phyloP scores from a whole-genome alignment of 1,284 basidiomycete species.

The Athelia sp. region DNA sequence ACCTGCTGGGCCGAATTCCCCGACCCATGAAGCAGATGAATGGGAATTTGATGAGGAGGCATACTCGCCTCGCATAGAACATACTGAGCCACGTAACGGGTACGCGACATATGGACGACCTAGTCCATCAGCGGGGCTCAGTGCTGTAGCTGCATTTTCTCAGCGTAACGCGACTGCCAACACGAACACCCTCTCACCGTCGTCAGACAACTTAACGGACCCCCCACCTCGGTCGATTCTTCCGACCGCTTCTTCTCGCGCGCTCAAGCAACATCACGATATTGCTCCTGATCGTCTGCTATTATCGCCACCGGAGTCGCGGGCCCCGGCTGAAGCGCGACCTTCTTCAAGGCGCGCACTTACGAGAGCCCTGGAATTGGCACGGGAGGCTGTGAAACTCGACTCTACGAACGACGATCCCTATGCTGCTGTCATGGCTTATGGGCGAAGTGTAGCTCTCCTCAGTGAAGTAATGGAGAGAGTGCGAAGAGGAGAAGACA shows the following conservation, averaged over 20 bases:
- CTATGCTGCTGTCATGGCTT: slow-evolving; percentile 74
- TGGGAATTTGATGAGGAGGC: slow-evolving; percentile 7
- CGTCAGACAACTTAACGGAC: slow-evolving; percentile 53
- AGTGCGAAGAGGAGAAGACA: slow-evolving; percentile 77
- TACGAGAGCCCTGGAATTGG: slow-evolving; percentile 76
- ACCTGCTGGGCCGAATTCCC: slow-evolving; percentile 28
- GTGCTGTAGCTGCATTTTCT: slow-evolving; percentile 57
- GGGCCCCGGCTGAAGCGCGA: slow-evolving; percentile 32
- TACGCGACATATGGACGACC: slow-evolving; percentile 36
- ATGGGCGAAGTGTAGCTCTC: slow-evolving; percentile 75
- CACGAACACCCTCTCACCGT: slow-evolving; percentile 22
- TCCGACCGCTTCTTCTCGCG: slow-evolving; percentile 27
- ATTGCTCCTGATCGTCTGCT: slow-evolving; percentile 37
- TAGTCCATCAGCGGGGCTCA: slow-evolving; percentile 47
- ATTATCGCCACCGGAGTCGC: slow-evolving; percentile 35
- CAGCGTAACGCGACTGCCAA: slow-evolving; percentile 31
- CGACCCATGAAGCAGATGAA: slow-evolving; percentile 15
- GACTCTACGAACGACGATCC: slow-evolving; percentile 81
- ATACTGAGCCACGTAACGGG: slow-evolving; percentile 12
- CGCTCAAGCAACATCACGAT: slow-evolving; percentile 29
- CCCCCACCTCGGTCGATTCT: slow-evolving; percentile 49
- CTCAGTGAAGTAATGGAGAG: slow-evolving; percentile 85
- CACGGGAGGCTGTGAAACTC: slow-evolving; percentile 75
- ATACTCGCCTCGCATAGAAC: neutral
- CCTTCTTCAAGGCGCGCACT: slow-evolving; percentile 75